Conservation (phyloP, 108 stramenopile genomes). For the Schizochytrium sp. region DNA sequence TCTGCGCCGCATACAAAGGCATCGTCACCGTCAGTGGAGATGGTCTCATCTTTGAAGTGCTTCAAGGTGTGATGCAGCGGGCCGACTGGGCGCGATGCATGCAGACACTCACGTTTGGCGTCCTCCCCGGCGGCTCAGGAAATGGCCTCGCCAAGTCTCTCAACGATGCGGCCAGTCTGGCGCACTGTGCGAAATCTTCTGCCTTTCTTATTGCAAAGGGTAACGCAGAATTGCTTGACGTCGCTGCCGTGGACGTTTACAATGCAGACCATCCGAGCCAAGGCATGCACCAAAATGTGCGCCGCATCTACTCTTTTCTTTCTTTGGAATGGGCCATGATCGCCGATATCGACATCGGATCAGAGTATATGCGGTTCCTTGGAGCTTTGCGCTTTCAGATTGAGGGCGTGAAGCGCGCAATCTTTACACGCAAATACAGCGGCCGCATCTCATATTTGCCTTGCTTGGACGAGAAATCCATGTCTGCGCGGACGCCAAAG, state of each 20-base stretch:
- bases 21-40: conserved; percentile 1
- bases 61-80: neutral
- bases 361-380: neutral
- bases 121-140: neutral
- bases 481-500: neutral
- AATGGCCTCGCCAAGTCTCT: neutral
- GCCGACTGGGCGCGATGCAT: neutral
- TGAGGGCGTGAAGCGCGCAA: neutral
- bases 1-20: neutral
- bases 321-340: neutral
- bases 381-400: neutral
- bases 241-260: neutral
- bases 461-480: neutral
- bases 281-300: neutral
- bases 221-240: neutral
- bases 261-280: neutral
- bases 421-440: neutral
- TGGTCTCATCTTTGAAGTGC: neutral
- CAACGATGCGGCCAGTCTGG: neutral
- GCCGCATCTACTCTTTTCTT: neutral
- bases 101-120: neutral
- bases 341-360: neutral
- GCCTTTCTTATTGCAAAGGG: neutral
- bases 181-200: neutral
- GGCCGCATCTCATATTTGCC: neutral